phyloP scores from a whole-genome alignment of 1,139 yeast species.

The Magnusiomyces tetraspermus region DNA sequence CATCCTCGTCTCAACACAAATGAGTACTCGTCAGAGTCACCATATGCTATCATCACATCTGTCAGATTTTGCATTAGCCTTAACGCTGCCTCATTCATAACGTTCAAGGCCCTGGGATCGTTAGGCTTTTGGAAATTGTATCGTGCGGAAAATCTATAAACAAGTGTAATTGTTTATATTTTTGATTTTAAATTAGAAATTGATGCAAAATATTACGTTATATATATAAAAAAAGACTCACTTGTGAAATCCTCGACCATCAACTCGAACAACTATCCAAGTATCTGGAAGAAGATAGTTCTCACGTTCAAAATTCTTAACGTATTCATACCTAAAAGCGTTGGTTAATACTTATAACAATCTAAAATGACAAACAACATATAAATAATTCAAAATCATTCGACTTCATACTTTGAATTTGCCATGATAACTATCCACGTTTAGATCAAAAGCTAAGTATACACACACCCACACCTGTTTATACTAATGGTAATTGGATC shows the following conservation, averaged over 20 bases:
- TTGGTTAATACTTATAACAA: too few relatives aligned
- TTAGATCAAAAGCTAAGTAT: too few relatives aligned
- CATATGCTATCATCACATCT: constrained; percentile 76
- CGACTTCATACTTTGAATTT: constrained; percentile 19
- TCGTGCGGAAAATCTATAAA: constrained; percentile 44
- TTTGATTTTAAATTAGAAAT: too few relatives aligned
- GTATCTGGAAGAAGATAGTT: constrained; percentile 67
- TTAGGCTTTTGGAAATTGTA: constrained; percentile 83
- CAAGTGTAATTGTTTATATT: too few relatives aligned
- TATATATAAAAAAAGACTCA: constrained; percentile 8
- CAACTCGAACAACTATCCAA: constrained; percentile 75
- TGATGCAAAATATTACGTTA: too few relatives aligned
- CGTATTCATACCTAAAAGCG: constrained; percentile 60
- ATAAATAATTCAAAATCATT: background rate
- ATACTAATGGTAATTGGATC: too few relatives aligned
- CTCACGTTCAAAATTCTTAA: constrained; percentile 68
- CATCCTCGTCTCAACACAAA: constrained; percentile 60
- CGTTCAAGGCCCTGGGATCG: constrained; percentile 60
- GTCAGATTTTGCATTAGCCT: constrained; percentile 53
- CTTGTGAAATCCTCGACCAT: constrained; percentile 90
- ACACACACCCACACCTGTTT: too few relatives aligned
- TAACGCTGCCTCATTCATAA: constrained; percentile 76
- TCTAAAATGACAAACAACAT: too few relatives aligned
- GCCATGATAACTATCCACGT: constrained; percentile 18
- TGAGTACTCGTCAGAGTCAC: constrained; percentile 92